Evolutionary conservation across 768 basidiomycete genomes (phyloP).

Genomic region (Agrocybe praecox): DNA sequence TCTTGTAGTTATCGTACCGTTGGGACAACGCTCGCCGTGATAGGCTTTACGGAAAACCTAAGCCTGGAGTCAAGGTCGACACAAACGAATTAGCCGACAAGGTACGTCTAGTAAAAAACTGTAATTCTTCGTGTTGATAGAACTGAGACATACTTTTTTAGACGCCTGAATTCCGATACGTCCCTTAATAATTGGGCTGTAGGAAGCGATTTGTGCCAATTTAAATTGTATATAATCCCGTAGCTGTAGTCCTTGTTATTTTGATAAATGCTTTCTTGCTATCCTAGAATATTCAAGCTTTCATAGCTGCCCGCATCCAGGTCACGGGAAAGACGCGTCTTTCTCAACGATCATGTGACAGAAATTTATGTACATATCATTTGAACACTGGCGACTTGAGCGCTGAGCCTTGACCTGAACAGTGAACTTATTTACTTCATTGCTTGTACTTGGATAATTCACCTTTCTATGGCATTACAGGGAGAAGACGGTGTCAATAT

Average conservation of each 20-base stretch:
- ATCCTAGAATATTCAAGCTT: too few relatives aligned
- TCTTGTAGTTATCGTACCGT: constrained; percentile 59
- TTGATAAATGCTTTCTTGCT: neutral
- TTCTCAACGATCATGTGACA: constrained; percentile 8
- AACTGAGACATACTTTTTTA: constrained; percentile 18
- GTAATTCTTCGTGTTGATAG: neutral
- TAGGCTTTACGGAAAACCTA: constrained; percentile 50
- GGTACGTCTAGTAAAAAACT: constrained; percentile 44
- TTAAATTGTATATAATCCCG: neutral
- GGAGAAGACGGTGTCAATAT: constrained; percentile 50
- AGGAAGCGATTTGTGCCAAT: neutral
- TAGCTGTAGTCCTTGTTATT: neutral
- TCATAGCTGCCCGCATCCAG: too few relatives aligned
- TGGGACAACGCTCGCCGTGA: constrained; percentile 62
- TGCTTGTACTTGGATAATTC: neutral
- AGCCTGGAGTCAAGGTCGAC: constrained; percentile 52
- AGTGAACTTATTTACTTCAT: neutral
- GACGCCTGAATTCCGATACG: constrained; percentile 67
- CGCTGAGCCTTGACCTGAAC: neutral
- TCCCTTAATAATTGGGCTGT: constrained; percentile 25
- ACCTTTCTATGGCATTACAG: neutral
- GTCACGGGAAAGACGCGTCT: constrained; percentile 9
- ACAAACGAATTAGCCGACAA: constrained; percentile 68
- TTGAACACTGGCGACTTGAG: neutral
- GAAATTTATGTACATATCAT: neutral